Percentiles rank a stretch among this genome's conserved stretches.
These are phyloP conservation scores for Schizophyllum amplum DNA, from an alignment of 1,284 basidiomycete species.

Conservation along the genomic window DNA sequence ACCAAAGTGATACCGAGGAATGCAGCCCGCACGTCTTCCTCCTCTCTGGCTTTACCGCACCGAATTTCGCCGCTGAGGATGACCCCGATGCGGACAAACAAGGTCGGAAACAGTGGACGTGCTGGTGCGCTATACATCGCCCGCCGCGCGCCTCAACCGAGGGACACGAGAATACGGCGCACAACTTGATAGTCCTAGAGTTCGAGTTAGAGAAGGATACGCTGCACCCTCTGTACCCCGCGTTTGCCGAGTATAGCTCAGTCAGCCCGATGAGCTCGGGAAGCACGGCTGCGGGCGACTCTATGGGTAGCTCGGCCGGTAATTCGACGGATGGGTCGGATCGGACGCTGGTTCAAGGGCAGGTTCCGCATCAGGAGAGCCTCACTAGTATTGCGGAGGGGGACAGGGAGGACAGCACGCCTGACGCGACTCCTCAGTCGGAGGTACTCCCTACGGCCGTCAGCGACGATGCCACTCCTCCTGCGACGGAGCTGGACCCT, in stretches of 20 bases:
- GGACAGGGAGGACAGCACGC: no score
- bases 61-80: constrained; percentile 35
- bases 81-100: constrained; percentile 24
- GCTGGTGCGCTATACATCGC: constrained; percentile 80
- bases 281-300: constrained; percentile 1
- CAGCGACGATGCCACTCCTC: no score
- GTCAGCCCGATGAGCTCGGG: constrained; percentile 1
- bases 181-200: constrained; percentile 60
- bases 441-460: no score
- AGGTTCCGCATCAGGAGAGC: background rate
- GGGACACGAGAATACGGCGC: constrained; percentile 19
- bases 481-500: no score
- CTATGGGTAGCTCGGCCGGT: background rate
- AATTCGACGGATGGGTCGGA: constrained; percentile 21
- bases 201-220: constrained; percentile 75
- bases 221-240: constrained; percentile 67
- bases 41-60: constrained; percentile 64
- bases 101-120: constrained; percentile 59
- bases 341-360: constrained; percentile 19
- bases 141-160: constrained; percentile 15
- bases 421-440: no score
- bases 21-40: constrained; percentile 67
- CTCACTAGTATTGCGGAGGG: background rate
- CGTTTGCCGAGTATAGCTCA: constrained; percentile 10
- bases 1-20: constrained; percentile 35